These are phyloP conservation scores for Plantago elongata DNA, from an alignment of 257 asterid species.

Conservation along the genomic window DNA sequence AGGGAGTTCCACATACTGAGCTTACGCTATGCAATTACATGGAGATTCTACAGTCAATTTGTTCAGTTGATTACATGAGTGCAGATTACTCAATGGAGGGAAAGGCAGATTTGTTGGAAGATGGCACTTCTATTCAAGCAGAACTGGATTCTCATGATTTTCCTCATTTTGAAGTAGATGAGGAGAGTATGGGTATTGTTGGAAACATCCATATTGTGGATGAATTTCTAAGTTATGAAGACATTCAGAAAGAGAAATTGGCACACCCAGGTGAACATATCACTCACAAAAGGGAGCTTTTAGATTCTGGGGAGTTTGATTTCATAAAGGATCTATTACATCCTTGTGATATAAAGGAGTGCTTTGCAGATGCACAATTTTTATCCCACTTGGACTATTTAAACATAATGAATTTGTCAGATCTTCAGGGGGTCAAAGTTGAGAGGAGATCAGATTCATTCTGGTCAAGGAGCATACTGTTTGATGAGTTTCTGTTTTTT, in stretches of 20 bases:
- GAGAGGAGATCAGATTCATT: constrained; percentile 28
- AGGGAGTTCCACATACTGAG: constrained; percentile 52
- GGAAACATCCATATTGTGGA: constrained; percentile 30
- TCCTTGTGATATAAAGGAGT: constrained; percentile 26
- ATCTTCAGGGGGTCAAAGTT: constrained; percentile 26
- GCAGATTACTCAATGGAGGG: constrained; percentile 36
- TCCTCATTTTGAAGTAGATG: constrained; percentile 66
- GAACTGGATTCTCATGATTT: constrained; percentile 30
- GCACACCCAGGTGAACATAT: constrained; percentile 37
- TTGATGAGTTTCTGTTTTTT: constrained; percentile 54
- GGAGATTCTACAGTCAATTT: constrained; percentile 51
- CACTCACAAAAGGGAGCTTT: constrained; percentile 38
- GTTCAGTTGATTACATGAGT: constrained; percentile 50
- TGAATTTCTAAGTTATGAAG: constrained; percentile 39
- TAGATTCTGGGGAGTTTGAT: constrained; percentile 52
- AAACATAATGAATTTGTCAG: constrained; percentile 42
- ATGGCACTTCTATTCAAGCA: constrained; percentile 42
- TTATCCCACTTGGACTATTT: constrained; percentile 33
- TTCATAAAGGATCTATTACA: constrained; percentile 40
- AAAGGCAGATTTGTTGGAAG: constrained; percentile 44
- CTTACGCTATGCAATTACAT: constrained; percentile 36
- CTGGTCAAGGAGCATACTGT: constrained; percentile 30
- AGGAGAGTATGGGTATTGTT: constrained; percentile 41
- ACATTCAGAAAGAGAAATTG: constrained; percentile 41
- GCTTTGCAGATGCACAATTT: constrained; percentile 32